phyloP scores from a whole-genome alignment of 805 yeast genomes.

The Saturnispora quitensis region DNA sequence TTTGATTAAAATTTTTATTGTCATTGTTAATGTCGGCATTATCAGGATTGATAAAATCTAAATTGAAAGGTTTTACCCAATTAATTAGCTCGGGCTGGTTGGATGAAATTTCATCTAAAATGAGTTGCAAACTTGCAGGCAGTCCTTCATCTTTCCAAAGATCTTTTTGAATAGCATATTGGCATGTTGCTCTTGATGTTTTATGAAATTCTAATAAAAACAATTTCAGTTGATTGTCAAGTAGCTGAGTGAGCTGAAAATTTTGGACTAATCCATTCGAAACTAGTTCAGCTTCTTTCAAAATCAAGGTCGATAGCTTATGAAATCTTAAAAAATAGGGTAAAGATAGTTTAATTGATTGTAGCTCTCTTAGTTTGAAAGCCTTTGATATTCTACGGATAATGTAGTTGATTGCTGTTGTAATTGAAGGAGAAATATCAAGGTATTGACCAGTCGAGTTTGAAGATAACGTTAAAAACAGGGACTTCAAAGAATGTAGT shows the following conservation, averaged over 20 bases:
- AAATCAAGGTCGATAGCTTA: conserved; percentile 56
- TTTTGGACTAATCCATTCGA: conserved; percentile 52
- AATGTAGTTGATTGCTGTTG: conserved; percentile 57
- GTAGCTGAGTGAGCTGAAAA: conserved; percentile 54
- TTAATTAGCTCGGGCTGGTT: conserved; percentile 33
- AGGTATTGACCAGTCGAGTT: conserved; percentile 27
- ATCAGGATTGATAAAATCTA: conserved; percentile 10
- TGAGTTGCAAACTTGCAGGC: conserved; percentile 35
- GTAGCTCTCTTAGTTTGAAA: conserved; percentile 66
- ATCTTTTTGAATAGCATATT: conserved; percentile 52
- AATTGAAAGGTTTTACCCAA: conserved; percentile 37
- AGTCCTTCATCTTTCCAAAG: conserved; percentile 73
- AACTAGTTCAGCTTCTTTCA: conserved; percentile 75
- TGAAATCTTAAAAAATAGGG: conserved; percentile 61
- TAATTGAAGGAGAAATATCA: conserved; percentile 59
- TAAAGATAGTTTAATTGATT: conserved; percentile 47
- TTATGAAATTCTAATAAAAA: conserved; percentile 51
- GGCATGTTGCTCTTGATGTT: conserved; percentile 37
- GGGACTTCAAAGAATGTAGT: conserved; percentile 66
- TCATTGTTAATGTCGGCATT: neutral
- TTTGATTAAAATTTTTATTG: too few species aligned
- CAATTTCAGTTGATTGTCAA: conserved; percentile 56
- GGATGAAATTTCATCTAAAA: conserved; percentile 42
- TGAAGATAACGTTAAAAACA: conserved; percentile 38
- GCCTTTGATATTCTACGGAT: conserved; percentile 74